These are phyloP conservation scores for Fonsecaea erecta DNA, from an alignment of 2,329 filamentous ascomycete species.

Conservation along the genomic window DNA sequence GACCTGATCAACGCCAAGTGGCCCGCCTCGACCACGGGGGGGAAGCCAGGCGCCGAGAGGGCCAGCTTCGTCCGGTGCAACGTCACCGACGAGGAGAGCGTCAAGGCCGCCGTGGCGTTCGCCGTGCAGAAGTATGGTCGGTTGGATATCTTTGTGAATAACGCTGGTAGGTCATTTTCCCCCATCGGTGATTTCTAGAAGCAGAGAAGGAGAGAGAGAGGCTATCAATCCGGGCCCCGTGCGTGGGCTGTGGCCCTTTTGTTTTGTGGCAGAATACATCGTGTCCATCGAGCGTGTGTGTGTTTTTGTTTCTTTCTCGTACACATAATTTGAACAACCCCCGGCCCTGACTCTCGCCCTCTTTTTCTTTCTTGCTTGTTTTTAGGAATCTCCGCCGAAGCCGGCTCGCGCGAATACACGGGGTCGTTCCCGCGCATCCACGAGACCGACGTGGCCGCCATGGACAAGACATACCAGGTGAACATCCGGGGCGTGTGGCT, in stretches of 20 bases:
- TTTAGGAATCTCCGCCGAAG: slow-evolving; percentile 27
- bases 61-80: slow-evolving; percentile 30
- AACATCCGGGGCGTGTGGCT: slow-evolving; percentile 50
- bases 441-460: slow-evolving; percentile 17
- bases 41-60: background rate
- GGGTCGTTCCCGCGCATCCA: slow-evolving; percentile 19
- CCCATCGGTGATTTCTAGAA: slow-evolving; percentile 28
- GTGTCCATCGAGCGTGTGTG: too few relatives aligned
- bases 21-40: slow-evolving; percentile 12
- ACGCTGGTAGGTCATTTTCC: slow-evolving; percentile 35
- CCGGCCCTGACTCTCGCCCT: too few relatives aligned
- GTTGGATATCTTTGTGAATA: slow-evolving; percentile 39
- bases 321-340: too few relatives aligned
- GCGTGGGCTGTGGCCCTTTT: too few relatives aligned
- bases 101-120: slow-evolving; percentile 77
- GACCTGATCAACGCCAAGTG: slow-evolving; percentile 32
- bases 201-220: too few relatives aligned
- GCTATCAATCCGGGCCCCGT: too few relatives aligned
- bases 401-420: background rate
- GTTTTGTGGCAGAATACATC: too few relatives aligned
- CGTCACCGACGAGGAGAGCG: slow-evolving; percentile 30
- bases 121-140: slow-evolving; percentile 81
- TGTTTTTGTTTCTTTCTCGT: too few relatives aligned
- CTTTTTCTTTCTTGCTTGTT: background rate
- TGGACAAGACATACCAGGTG: slow-evolving; percentile 37